phyloP scores from a whole-genome alignment of 2,329 filamentous ascomycete genomes.

The Thelonectria blattea region DNA sequence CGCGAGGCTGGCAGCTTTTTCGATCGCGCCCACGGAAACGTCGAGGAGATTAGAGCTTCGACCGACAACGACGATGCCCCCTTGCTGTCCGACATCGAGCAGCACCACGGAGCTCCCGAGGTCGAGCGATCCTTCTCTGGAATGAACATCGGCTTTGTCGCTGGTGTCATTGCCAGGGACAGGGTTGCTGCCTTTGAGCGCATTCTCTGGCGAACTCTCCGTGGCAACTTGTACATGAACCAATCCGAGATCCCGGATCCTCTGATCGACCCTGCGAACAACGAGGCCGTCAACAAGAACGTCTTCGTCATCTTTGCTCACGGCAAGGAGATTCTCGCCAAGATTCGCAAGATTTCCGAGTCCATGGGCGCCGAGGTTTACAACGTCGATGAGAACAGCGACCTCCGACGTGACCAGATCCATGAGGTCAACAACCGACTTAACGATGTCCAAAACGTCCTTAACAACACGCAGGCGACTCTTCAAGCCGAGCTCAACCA shows the following conservation, averaged over 20 bases:
- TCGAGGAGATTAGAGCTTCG: constrained; percentile 93
- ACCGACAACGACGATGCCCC: constrained; percentile 92
- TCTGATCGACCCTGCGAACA: constrained; percentile 88
- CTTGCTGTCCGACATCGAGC: constrained; percentile 89
- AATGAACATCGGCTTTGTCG: constrained; percentile 99
- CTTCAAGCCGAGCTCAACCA: constrained; percentile 91
- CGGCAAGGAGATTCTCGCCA: constrained; percentile 96
- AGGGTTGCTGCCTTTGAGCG: constrained; percentile 95
- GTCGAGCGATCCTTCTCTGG: constrained; percentile 88
- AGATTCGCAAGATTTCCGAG: constrained; percentile 99
- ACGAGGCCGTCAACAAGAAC: constrained; percentile 93
- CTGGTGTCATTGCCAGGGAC: constrained; percentile 92
- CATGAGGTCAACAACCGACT: constrained; percentile 96
- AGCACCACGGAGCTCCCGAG: constrained; percentile 71
- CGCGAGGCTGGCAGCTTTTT: constrained; percentile 98
- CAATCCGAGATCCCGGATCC: constrained; percentile 97
- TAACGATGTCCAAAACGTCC: constrained; percentile 87
- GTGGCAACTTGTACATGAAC: constrained; percentile 99
- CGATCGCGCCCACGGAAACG: constrained; percentile 92
- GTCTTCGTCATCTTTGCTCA: constrained; percentile 99
- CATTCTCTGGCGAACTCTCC: constrained; percentile 95
- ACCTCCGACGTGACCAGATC: constrained; percentile 92
- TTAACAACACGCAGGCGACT: constrained; percentile 93
- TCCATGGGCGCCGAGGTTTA: constrained; percentile 96
- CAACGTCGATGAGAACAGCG: constrained; percentile 96